Conservation (phyloP, 1,284 basidiomycete genomes). For the Leccinum pachyderme region DNA sequence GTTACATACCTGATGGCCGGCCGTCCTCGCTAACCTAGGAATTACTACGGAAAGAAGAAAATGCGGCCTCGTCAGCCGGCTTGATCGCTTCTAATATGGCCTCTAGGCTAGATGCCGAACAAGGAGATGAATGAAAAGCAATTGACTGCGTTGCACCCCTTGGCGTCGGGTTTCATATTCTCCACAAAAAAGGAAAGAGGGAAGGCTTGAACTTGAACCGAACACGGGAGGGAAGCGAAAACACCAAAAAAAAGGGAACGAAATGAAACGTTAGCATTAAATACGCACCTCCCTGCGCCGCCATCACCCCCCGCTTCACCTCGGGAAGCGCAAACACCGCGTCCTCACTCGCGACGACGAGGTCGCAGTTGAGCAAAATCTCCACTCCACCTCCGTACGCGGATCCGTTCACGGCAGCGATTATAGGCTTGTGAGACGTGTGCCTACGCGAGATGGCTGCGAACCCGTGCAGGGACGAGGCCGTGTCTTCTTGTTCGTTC, state of each 20-base stretch:
- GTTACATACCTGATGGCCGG: constrained; percentile 63
- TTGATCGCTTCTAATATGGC: constrained; percentile 11
- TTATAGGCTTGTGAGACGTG: constrained; percentile 68
- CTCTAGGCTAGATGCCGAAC: constrained; percentile 6
- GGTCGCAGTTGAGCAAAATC: constrained; percentile 78
- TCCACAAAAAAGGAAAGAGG: neutral
- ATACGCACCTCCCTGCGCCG: constrained; percentile 65
- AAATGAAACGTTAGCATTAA: neutral
- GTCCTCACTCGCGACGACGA: constrained; percentile 73
- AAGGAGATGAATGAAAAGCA: constrained; percentile 1
- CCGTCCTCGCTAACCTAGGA: constrained; percentile 56
- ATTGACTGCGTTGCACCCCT: neutral
- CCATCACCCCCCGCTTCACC: constrained; percentile 77
- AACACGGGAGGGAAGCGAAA: neutral
- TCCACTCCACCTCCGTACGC: constrained; percentile 83
- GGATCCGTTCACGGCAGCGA: constrained; percentile 80
- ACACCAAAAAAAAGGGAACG: neutral
- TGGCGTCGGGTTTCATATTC: neutral
- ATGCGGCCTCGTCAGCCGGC: constrained; percentile 13
- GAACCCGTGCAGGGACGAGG: constrained; percentile 61
- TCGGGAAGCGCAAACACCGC: constrained; percentile 80
- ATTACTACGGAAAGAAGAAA: constrained; percentile 44
- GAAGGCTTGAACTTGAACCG: neutral
- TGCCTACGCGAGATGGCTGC: constrained; percentile 71
- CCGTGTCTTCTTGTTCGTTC: constrained; percentile 44